Evolutionary conservation across 768 basidiomycete species (phyloP).

Genomic region (Kockovaella imperatae): DNA sequence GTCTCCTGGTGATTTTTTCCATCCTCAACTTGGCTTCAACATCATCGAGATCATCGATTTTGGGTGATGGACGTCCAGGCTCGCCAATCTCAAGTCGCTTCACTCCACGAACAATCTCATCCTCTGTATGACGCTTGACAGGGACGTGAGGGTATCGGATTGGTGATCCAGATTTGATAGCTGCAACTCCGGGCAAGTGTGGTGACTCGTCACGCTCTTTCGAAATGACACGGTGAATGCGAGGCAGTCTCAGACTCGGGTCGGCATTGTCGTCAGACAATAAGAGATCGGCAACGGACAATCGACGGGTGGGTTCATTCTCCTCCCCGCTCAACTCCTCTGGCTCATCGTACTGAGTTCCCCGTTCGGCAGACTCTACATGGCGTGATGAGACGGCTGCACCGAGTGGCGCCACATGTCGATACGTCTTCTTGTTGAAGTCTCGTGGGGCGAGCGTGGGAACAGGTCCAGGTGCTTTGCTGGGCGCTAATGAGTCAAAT

Average conservation of each 20-base stretch:
- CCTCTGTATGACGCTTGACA: constrained; percentile 36
- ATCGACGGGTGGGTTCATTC: constrained; percentile 16
- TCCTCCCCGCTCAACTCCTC: constrained; percentile 12
- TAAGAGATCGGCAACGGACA: constrained; percentile 26
- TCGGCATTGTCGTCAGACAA: constrained; percentile 24
- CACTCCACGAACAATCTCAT: constrained; percentile 33
- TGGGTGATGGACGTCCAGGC: constrained; percentile 2
- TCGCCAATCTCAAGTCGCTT: constrained; percentile 34
- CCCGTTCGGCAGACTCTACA: constrained; percentile 19
- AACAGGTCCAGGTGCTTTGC: constrained; percentile 11
- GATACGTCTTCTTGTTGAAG: constrained; percentile 39
- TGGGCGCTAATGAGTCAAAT: constrained; percentile 28
- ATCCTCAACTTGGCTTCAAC: neutral
- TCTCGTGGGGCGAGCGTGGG: constrained; percentile 32
- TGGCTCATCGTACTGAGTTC: constrained; percentile 9
- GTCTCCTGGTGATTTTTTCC: constrained; percentile 13
- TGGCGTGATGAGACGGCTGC: constrained; percentile 17
- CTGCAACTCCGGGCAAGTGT: neutral
- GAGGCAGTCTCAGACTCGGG: constrained; percentile 34
- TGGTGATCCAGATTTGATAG: neutral
- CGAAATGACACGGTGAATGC: constrained; percentile 12
- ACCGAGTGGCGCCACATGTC: constrained; percentile 36
- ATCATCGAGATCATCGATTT: neutral
- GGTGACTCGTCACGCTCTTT: neutral
- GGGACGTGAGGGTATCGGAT: constrained; percentile 8